phyloP scores from a whole-genome alignment of 257 asterid genomes.

The Phtheirospermum japonicum region DNA sequence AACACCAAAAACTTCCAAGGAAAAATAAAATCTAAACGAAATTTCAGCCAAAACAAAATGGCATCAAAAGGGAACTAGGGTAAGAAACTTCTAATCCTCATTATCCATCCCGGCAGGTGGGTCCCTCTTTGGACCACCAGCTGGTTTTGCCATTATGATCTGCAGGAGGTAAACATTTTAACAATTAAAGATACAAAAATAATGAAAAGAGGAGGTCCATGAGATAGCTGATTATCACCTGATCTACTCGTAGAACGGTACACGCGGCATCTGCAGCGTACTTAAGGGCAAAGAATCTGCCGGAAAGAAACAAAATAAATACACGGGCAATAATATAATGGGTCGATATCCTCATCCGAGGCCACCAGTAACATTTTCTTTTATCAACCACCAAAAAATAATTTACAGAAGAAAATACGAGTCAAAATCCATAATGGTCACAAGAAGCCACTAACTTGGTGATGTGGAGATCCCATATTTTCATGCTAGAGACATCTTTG shows the following conservation, averaged over 20 bases:
- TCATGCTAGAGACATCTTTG: constrained; percentile 59
- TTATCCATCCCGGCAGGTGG: constrained; percentile 40
- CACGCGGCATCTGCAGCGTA: constrained; percentile 93
- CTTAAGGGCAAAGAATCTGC: constrained; percentile 84
- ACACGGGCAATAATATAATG: no score
- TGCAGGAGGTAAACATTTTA: constrained; percentile 12
- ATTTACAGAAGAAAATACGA: no score
- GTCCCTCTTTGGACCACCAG: constrained; percentile 45
- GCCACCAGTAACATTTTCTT: no score
- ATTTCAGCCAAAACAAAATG: no score
- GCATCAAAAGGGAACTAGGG: no score
- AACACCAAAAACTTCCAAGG: no score
- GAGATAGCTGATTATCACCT: constrained; percentile 46
- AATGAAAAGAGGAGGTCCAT: no score
- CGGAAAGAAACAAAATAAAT: constrained; percentile 13
- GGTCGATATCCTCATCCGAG: no score
- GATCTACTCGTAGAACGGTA: constrained; percentile 94
- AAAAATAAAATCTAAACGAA: no score
- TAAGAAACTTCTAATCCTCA: constrained; percentile 34
- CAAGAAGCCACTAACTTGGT: constrained; percentile 61
- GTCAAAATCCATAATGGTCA: constrained; percentile 9
- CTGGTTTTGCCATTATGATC: constrained; percentile 61
- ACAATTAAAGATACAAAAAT: no score
- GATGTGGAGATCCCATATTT: constrained; percentile 78
- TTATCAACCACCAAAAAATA: no score